Base-by-base conservation (phyloP, 768 basidiomycete genomes). In the Pluteus cervinus region DNA sequence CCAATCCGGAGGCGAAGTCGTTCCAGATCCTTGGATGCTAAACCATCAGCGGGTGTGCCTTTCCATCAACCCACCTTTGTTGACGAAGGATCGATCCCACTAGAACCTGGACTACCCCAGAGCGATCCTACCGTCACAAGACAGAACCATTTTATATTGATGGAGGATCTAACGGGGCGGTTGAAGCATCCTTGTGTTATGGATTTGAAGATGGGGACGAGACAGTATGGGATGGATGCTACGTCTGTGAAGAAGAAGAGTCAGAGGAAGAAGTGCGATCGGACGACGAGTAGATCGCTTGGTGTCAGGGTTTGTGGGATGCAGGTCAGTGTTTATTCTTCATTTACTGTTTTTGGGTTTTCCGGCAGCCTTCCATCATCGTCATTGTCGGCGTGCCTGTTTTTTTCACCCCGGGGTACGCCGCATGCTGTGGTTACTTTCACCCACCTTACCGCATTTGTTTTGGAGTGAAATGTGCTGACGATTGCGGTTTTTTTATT, bases 121-220 rank as follows among this genome's bases (percentile, higher is more conserved):
- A 68, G 44, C 49, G 63, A 74, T 36, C 60, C 68, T 23, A 56
- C 69, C 32, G 65, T 84, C 32, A 80, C 90, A 5, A 79, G 94
- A 9, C 93, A 96, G 60, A 92, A 96, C 54, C 86, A 97, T 56
- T 99, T 98, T 55, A 96, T 99, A 50, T 74, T 98, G 49, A 96
- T 99, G 92, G 96, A 99, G 61, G 96, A 99, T 54, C 67, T 99
- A 33, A 99, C 96, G 2, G 96, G 96, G 17, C 69, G 86, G 23
- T 60, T 96, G 53, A 93, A 86, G 60, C 76, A 75, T 34, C 88
- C 96, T 7, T 99, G 96, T 53, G 94, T 99, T 28, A 76, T 98
- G 52, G 96, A 99, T 60, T 68, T 99, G 50, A 99, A 99, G 69
- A 98, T 98, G 96, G 96, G 96, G n/a, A 97, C 93, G 21, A 72